Conservation (phyloP, 1,284 basidiomycete genomes). For the Cystobasidiaceae sp. region DNA sequence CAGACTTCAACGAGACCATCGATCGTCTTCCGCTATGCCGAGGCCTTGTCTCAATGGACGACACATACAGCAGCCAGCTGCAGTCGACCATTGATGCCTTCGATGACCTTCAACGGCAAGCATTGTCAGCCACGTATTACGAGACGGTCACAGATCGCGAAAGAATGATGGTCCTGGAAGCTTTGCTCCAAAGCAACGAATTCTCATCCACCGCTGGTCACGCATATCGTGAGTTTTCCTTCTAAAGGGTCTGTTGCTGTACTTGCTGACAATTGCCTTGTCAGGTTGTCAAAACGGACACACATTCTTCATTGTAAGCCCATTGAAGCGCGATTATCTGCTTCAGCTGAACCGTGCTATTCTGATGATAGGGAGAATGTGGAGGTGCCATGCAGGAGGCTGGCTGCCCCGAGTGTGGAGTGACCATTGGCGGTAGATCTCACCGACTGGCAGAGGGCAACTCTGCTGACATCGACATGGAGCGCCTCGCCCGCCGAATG, state of each 20-base stretch:
- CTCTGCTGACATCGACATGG: neutral
- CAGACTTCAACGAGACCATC: too few relatives aligned
- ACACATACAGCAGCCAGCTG: too few relatives aligned
- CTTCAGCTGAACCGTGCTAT: neutral
- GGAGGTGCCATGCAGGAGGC: neutral
- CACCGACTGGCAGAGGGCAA: neutral
- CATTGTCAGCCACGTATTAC: neutral
- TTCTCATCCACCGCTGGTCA: neutral
- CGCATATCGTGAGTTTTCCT: neutral
- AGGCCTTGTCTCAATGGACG: too few relatives aligned
- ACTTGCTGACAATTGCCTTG: neutral
- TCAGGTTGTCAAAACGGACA: neutral
- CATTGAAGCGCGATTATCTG: neutral
- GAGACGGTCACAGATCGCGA: neutral
- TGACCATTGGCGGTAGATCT: neutral
- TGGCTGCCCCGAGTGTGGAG: neutral
- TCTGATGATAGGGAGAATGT: neutral
- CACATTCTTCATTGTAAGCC: neutral
- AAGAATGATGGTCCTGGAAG: neutral
- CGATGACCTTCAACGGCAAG: neutral
- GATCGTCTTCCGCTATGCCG: too few relatives aligned
- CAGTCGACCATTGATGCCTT: neutral
- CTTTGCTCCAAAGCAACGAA: neutral
- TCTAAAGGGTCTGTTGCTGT: neutral
- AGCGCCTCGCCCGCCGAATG: neutral